Conservation (phyloP, 495 filamentous ascomycete genomes). For the Hamigera avellanea region DNA sequence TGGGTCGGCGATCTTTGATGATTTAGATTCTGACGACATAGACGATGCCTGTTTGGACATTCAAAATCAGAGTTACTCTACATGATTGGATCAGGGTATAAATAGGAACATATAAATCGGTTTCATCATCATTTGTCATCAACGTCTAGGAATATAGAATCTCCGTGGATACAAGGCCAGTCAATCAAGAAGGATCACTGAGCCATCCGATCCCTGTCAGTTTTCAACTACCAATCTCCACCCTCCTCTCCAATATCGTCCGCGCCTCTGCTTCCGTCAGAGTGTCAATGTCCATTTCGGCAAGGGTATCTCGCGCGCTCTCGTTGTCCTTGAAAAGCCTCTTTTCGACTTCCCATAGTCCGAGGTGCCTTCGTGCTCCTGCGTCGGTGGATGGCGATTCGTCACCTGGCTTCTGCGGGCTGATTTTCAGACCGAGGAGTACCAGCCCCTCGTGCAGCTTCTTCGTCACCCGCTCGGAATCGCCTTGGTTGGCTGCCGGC, state of each 20-base stretch:
- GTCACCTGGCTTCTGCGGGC: constrained; percentile 15
- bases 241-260: constrained; percentile 61
- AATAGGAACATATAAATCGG: too few relatives aligned
- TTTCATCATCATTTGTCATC: too few relatives aligned
- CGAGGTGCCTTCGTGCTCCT: constrained; percentile 16
- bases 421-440: constrained; percentile 55
- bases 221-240: constrained; percentile 48
- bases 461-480: constrained; percentile 39
- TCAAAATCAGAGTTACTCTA: too few relatives aligned
- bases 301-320: constrained; percentile 63
- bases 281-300: constrained; percentile 49
- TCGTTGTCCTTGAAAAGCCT: constrained; percentile 69
- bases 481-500: constrained; percentile 26
- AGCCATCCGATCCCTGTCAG: too few relatives aligned
- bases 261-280: constrained; percentile 66
- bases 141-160: too few relatives aligned
- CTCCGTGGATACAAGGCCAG: too few relatives aligned
- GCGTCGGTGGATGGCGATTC: not conserved
- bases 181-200: too few relatives aligned
- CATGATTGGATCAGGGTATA: too few relatives aligned
- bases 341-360: constrained; percentile 63
- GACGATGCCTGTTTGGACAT: too few relatives aligned
- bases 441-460: constrained; percentile 55
- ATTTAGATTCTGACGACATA: too few relatives aligned
- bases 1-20: too few relatives aligned